Evolutionary conservation across 768 basidiomycete genomes (phyloP).

Genomic region (Cyathus striatus): DNA sequence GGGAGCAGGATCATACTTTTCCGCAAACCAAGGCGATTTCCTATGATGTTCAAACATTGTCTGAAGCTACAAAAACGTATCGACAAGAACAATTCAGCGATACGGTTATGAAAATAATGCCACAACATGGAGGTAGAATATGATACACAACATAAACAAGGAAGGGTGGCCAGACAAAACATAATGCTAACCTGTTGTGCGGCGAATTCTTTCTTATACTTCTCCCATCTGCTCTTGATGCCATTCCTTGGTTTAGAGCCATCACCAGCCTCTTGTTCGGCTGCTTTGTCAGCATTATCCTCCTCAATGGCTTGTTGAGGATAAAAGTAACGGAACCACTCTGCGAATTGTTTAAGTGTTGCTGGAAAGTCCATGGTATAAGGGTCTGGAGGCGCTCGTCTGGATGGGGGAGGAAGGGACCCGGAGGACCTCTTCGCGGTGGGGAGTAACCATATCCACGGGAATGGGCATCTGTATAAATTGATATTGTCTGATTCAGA

Average conservation of each 20-base stretch:
- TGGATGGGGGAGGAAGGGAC: constrained; percentile 39
- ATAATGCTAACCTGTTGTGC: constrained; percentile 72
- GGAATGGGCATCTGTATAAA: constrained; percentile 54
- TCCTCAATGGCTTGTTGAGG: constrained; percentile 78
- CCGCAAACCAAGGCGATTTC: constrained; percentile 94
- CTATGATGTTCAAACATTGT: constrained; percentile 94
- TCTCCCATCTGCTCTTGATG: constrained; percentile 83
- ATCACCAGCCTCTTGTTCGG: constrained; percentile 79
- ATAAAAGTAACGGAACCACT: constrained; percentile 79
- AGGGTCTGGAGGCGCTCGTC: constrained; percentile 72
- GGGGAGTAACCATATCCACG: constrained; percentile 61
- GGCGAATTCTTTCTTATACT: constrained; percentile 89
- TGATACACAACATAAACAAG: constrained; percentile 19
- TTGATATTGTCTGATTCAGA: constrained; percentile 7
- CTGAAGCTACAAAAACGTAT: constrained; percentile 69
- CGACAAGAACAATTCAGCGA: constrained; percentile 28
- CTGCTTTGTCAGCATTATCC: constrained; percentile 78
- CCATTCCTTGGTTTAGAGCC: constrained; percentile 81
- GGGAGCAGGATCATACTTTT: constrained; percentile 83
- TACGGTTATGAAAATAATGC: constrained; percentile 12
- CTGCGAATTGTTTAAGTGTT: constrained; percentile 77
- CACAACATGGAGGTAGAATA: constrained; percentile 13
- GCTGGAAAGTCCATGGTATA: constrained; percentile 81
- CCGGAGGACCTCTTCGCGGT: constrained; percentile 55
- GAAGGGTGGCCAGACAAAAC: constrained; percentile 14